Base-by-base conservation (phyloP, 1,284 basidiomycete species). In the Wallemia ichthyophaga region DNA sequence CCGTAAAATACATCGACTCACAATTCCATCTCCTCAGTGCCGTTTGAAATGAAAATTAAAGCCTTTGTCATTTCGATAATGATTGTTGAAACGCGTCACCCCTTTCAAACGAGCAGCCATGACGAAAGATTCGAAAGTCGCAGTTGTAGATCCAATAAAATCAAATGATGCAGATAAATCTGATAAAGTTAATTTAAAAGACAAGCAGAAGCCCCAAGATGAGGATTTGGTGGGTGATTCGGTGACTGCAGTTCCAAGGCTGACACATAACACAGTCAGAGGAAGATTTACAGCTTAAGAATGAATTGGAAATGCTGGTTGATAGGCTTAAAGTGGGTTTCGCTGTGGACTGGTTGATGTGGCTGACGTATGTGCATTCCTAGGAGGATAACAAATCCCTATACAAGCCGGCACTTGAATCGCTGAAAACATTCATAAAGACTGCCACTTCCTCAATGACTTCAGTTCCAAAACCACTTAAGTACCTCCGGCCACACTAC, bases 371-470 rank as follows among this genome's bases (percentile, higher is more conserved):
- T 58, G 48, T 48, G 5, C 37, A n/a, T 61, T 60, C 59, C 55
- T 66, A 95, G 89, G 94, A 98, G 79, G 69, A 82, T 61, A 80
- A 96, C 68, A 82, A 79, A 0, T 73, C 75, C 24, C 76, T 99
- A 37, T 85, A 98, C 70, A 76, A 82, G 25, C 83, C 92, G 26
- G 89, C 92, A 21, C 76, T 99, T 27, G 94, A 98, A 72, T 88
- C 87, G 1, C 75, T 99, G 19, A 79, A 92, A 60, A 92, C 85
- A 24, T 75, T 98, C 37, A 98, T 98, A 66, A 76, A 88, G 66
- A 96, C 94, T 2, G 91, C 89, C 24, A 99, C 94, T 2, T 92
- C 87, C 23, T 96, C 89, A 5, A 96, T 99, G 92, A 99, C 94
- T n/a, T 92, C 87, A 17, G 94, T 99, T 15, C 94, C 94, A 1